These are phyloP conservation scores for Macrotyloma uniflorum DNA, from an alignment of 306 rosid species.

Conservation along the genomic window DNA sequence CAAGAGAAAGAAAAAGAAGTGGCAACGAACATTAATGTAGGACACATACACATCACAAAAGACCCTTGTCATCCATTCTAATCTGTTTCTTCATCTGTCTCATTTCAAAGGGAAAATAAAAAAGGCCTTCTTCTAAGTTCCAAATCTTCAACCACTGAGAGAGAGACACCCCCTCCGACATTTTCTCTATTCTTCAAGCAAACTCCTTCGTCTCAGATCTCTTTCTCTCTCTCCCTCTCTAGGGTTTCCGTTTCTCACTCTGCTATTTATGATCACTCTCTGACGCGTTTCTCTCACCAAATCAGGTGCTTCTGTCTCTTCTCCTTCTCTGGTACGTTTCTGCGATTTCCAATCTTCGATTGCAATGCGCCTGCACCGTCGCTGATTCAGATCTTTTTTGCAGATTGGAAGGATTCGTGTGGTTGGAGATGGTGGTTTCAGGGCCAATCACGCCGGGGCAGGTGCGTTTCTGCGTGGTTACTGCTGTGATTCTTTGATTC, in stretches of 20 bases:
- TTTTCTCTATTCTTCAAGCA: constrained; percentile 82
- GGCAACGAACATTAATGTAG: not conserved
- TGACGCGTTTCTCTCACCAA: constrained; percentile 36
- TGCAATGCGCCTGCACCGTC: not conserved
- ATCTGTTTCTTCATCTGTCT: not conserved
- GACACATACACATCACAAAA: not conserved
- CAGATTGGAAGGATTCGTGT: constrained; percentile 53
- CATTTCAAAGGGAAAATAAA: not conserved
- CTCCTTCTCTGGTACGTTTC: constrained; percentile 31
- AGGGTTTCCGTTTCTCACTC: constrained; percentile 53
- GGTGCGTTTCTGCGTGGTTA: constrained; percentile 58
- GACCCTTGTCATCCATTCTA: not conserved
- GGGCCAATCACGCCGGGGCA: constrained; percentile 80
- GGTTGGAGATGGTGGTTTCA: constrained; percentile 69
- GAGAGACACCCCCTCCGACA: constrained; percentile 78
- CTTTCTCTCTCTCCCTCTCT: constrained; percentile 11
- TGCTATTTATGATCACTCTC: constrained; percentile 51
- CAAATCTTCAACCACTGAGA: constrained; percentile 46
- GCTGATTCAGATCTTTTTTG: constrained; percentile 5
- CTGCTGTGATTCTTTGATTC: not conserved
- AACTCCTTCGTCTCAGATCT: constrained; percentile 55
- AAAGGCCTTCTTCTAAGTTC: not conserved
- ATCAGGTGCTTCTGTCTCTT: constrained; percentile 39
- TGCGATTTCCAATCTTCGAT: constrained; percentile 30
- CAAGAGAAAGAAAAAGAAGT: constrained; percentile 12